Base-by-base conservation (phyloP, 371 early-diverging fungal species). In the Neoconidiobolus thromboides region DNA sequence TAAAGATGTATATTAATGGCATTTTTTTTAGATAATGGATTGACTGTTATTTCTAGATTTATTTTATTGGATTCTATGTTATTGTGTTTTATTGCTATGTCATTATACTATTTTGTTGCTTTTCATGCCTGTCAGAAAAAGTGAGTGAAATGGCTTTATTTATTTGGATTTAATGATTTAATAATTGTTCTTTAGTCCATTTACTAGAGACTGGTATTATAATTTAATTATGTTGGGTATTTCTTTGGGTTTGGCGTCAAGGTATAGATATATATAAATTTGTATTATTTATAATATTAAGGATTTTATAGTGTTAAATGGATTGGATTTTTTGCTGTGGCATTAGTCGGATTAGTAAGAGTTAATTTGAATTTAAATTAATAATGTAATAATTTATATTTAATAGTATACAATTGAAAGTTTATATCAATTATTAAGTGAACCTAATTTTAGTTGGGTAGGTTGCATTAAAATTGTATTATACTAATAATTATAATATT, bases 61-160 rank as follows among this genome's bases (percentile, higher is more conserved):
- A 96, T 99, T 60, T 79, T 99, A 42, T 74, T 99, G 55, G 99
- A 99, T 68, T 88, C 98, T 1, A 92, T 96, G 86, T 78, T 99
- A 10, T 69, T 99, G 37, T 87, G 89, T 60, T 92, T 95, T 60
- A 98, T 99, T 9, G 80, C 83, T 48, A 72, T 86, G 42, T 81
- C 83, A n/a, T 71, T 86, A 12, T 88, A 86, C 67, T 85, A 83
- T 52, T 71, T 95, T 12, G 68, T 79, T 1, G 78, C 73, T 3
- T 82, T 91, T 60, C 81, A 85, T 60, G 86, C 86, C 66, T 74
- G 81, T 52, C 83, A 79, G 26, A 61, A 73, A 26, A 68, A 76
- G 83, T 79, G 74, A 70, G 75, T 73, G 3, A 40, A 51, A 46
- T 38, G 4, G 10, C 26, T 49, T 14, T 3, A 12, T 10, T 49